A percentile compares a stretch with the other conserved stretches of the same genome.
Conservation (phyloP, 2,329 filamentous ascomycete species). For the Aspergillus novofumigatus region DNA sequence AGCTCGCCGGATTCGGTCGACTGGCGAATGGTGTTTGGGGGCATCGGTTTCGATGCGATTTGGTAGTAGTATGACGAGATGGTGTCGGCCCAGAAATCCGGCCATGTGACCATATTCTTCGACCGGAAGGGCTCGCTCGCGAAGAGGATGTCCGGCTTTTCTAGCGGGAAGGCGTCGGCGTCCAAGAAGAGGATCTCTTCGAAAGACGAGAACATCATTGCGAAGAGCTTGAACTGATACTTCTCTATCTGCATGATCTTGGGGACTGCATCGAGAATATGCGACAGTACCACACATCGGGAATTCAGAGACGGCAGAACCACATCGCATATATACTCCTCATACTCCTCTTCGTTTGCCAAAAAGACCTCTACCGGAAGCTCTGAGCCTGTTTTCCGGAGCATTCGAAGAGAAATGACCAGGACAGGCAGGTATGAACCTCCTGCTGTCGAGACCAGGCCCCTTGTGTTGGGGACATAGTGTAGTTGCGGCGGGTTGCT, state of each 20-base stretch:
- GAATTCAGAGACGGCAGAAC: constrained; percentile 43
- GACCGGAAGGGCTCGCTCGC: constrained; percentile 38
- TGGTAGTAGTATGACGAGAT: constrained; percentile 36
- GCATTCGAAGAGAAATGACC: constrained; percentile 44
- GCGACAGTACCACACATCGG: constrained; percentile 42
- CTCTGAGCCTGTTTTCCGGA: constrained; percentile 40
- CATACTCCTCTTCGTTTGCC: constrained; percentile 39
- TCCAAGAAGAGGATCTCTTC: constrained; percentile 48
- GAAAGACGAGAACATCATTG: constrained; percentile 49
- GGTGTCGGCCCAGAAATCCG: constrained; percentile 44
- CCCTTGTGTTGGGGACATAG: constrained; percentile 32
- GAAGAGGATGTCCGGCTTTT: constrained; percentile 42
- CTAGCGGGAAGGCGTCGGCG: constrained; percentile 44
- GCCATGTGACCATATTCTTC: constrained; percentile 44
- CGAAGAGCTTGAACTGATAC: constrained; percentile 48
- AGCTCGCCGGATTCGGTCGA: constrained; percentile 46
- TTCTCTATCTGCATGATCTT: constrained; percentile 32
- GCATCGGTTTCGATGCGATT: constrained; percentile 30
- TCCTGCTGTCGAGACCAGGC: constrained; percentile 46
- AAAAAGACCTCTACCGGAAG: constrained; percentile 47
- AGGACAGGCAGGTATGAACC: constrained; percentile 42
- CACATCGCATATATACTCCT: constrained; percentile 40
- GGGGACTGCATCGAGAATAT: constrained; percentile 34
- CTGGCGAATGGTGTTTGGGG: constrained; percentile 19
- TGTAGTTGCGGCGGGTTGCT: constrained; percentile 28